Evolutionary conservation across 495 filamentous ascomycete species (phyloP), one percentile per base, ranked within the genome.

Genomic region (Daldinia childiae): DNA sequence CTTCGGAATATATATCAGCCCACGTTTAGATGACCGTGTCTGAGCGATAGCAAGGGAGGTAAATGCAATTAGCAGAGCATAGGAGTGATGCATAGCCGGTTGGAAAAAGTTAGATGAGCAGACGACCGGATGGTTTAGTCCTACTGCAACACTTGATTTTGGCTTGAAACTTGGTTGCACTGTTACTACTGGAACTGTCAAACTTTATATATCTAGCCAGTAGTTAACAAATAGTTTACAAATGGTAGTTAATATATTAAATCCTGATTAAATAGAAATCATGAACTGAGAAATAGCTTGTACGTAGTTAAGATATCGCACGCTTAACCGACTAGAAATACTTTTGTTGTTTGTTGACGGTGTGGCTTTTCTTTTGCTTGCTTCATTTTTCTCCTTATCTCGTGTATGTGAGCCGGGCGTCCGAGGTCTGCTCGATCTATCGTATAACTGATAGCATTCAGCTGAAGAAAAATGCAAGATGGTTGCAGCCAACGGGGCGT

Each of bases 1-100:
- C 34, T 83, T 84, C 4, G 88, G 83, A 24, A 91, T 82, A 79
- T 90, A 90, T 64, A 87, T 82, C 56, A 94, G 87, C 6, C 92
- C 91, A 64, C 91, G 90, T 75, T 93, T 94, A 4, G 86, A 73
- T 24, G 88, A 90, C 11, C 78, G 67, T 39, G 77, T 77, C 64
- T 82, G 76, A 11, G 78, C 80, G 32, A 65, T 19, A 58, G 68
- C 66, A 17, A 74, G 58, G 45, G 78, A 67, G 12, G 75, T 6
- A 58, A 74, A 17, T 17, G 73, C 57, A 17, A 73, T 11, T n/a
- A 77, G 30, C 17, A 77, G 45, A 9, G 63, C 29, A 21, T 56
- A 63, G 24, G 64, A 60, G 67, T 64, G 62, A 43, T 55, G 74
- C 77, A 80, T 80, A 32, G 36, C 64, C 34, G 17, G 55, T 21